Conservation (phyloP, 768 basidiomycete genomes). For the Gloeopeniophorella convolvens region DNA sequence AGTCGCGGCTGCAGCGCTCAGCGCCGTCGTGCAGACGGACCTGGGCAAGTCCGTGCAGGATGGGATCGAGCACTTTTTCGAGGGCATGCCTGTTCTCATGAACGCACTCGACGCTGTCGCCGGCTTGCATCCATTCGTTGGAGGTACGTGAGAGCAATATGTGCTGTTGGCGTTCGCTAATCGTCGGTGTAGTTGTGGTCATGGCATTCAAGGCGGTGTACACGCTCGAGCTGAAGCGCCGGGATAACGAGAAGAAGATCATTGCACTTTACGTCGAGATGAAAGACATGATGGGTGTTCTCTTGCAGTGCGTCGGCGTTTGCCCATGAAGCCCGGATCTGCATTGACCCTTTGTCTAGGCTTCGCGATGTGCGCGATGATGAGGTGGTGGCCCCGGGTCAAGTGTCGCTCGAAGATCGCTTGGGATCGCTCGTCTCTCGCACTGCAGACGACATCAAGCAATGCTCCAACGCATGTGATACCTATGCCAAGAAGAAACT, state of each 20-base stretch:
- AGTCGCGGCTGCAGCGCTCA: not conserved
- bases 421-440: slow-evolving; percentile 27
- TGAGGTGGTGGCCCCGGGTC: slow-evolving; percentile 27
- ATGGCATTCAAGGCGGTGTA: slow-evolving; percentile 45
- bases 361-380: slow-evolving; percentile 29
- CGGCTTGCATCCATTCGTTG: slow-evolving; percentile 26
- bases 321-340: not conserved
- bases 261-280: slow-evolving; percentile 42
- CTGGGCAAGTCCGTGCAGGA: slow-evolving; percentile 13
- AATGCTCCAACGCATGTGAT: slow-evolving; percentile 30
- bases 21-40: not conserved
- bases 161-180: not conserved
- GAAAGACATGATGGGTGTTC: slow-evolving; percentile 39
- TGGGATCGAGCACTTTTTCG: slow-evolving; percentile 22
- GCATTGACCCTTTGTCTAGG: slow-evolving; percentile 22
- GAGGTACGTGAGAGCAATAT: slow-evolving; percentile 19
- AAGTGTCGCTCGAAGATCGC: slow-evolving; percentile 29
- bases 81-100: slow-evolving; percentile 25
- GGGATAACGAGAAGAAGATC: slow-evolving; percentile 47
- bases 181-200: slow-evolving; percentile 35
- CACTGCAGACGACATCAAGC: slow-evolving; percentile 28
- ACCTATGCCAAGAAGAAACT: slow-evolving; percentile 28
- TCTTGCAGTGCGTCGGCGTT: slow-evolving; percentile 4
- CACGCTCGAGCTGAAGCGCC: slow-evolving; percentile 40
- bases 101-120: slow-evolving; percentile 27